Conservation (phyloP, 1,284 basidiomycete genomes). For the Microbotryum lychnidis-dioicae region DNA sequence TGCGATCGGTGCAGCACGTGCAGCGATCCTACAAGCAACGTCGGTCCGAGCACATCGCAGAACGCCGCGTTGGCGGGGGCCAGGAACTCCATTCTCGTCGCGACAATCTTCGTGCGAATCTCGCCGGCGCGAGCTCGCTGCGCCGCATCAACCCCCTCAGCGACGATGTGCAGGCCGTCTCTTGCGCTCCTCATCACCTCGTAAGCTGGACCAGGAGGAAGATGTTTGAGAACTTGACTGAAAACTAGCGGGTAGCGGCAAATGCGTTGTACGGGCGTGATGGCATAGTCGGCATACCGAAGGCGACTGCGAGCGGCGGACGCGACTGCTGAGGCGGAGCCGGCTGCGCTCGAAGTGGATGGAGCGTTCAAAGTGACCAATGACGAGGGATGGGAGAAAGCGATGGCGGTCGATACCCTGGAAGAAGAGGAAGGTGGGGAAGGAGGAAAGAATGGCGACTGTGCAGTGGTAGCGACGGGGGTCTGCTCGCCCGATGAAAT, state of each 20-base stretch:
- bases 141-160: slow-evolving; percentile 26
- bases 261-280: slow-evolving; percentile 37
- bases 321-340: background rate
- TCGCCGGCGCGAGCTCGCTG: slow-evolving; percentile 31
- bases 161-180: slow-evolving; percentile 13
- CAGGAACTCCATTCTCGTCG: slow-evolving; percentile 31
- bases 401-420: background rate
- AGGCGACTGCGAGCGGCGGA: slow-evolving; percentile 16
- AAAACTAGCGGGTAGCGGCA: slow-evolving; percentile 37
- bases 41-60: slow-evolving; percentile 29
- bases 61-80: slow-evolving; percentile 21
- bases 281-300: slow-evolving; percentile 35
- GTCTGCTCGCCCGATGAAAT: slow-evolving; percentile 13
- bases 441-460: slow-evolving; percentile 14
- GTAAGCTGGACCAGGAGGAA: slow-evolving; percentile 1
- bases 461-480: slow-evolving; percentile 3
- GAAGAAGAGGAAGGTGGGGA: slow-evolving; percentile 1
- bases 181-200: slow-evolving; percentile 1
- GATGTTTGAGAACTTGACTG: slow-evolving; percentile 31
- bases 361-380: background rate
- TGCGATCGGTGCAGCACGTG: slow-evolving; percentile 26
- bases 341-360: background rate
- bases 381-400: background rate
- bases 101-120: slow-evolving; percentile 29
- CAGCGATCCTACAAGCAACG: slow-evolving; percentile 30